Evolutionary conservation across 352 stramenopile species (phyloP).

Genomic region (Phytopythium litorale): DNA sequence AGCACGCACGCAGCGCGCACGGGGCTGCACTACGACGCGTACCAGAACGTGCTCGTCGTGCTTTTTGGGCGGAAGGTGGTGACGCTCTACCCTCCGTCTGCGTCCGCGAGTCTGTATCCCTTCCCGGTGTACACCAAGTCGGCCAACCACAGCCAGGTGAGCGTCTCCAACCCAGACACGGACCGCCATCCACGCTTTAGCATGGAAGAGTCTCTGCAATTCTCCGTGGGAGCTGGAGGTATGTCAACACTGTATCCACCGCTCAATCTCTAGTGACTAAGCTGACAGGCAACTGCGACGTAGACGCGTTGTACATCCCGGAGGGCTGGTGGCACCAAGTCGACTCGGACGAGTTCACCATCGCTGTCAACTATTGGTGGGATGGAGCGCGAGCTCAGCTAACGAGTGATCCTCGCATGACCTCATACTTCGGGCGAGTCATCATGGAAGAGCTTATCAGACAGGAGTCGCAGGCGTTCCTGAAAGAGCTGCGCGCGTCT

Average conservation of each 20-base stretch:
- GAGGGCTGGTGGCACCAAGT: constrained; percentile 89
- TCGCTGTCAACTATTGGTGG: constrained; percentile 85
- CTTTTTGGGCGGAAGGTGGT: constrained; percentile 67
- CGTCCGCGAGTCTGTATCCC: constrained; percentile 47
- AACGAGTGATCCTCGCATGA: constrained; percentile 32
- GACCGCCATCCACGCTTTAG: constrained; percentile 26
- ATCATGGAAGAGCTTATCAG: constrained; percentile 60
- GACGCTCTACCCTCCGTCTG: constrained; percentile 62
- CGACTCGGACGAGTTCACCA: constrained; percentile 65
- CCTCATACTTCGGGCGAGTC: constrained; percentile 62
- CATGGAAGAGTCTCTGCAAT: constrained; percentile 18
- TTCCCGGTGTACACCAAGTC: constrained; percentile 69
- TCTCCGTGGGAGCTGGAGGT: constrained; percentile 54
- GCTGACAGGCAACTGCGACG: neutral
- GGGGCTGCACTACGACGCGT: constrained; percentile 80
- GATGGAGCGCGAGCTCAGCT: constrained; percentile 57
- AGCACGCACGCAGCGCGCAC: constrained; percentile 48
- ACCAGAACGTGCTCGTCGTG: constrained; percentile 74
- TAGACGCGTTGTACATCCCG: constrained; percentile 73
- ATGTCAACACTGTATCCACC: neutral
- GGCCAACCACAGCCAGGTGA: constrained; percentile 71
- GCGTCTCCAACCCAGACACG: constrained; percentile 37
- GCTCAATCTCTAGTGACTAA: neutral
- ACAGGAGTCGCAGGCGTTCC: constrained; percentile 24
- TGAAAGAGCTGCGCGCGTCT: constrained; percentile 17